Conservation (phyloP, 768 basidiomycete species). For the Tricholoma flavovirens region DNA sequence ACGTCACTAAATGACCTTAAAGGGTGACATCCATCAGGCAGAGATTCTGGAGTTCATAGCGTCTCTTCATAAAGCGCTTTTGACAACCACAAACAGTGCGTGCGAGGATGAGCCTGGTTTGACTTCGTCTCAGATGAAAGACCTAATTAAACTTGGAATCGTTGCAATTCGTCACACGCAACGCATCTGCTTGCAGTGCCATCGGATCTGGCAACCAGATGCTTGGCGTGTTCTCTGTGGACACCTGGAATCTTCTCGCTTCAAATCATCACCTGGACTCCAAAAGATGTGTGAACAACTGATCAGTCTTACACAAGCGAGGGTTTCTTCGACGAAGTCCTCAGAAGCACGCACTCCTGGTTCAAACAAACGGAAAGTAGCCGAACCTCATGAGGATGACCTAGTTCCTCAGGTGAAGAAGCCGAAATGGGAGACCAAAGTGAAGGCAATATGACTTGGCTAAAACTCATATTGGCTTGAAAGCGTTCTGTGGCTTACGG, state of each 20-base stretch:
- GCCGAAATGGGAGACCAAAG: slow-evolving; percentile 4
- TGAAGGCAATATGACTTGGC: not conserved
- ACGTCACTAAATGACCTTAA: slow-evolving; percentile 2
- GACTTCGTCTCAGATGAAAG: slow-evolving; percentile 66
- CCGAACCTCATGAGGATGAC: slow-evolving; percentile 19
- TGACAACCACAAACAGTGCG: slow-evolving; percentile 41
- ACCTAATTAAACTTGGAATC: slow-evolving; percentile 68
- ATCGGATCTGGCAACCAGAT: slow-evolving; percentile 52
- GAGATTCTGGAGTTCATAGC: slow-evolving; percentile 49
- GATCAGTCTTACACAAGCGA: slow-evolving; percentile 17
- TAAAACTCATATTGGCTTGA: not conserved
- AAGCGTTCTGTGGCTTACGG: not conserved
- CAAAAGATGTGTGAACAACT: slow-evolving; percentile 64
- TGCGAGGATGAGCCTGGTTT: slow-evolving; percentile 41
- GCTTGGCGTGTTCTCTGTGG: slow-evolving; percentile 48
- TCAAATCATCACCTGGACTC: slow-evolving; percentile 58
- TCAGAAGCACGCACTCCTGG: slow-evolving; percentile 10
- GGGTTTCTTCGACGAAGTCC: slow-evolving; percentile 15
- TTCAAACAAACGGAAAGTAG: slow-evolving; percentile 35
- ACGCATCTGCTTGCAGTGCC: slow-evolving; percentile 28
- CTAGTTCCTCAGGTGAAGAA: slow-evolving; percentile 14
- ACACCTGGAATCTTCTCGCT: slow-evolving; percentile 47
- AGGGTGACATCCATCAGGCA: slow-evolving; percentile 22
- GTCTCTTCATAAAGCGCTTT: slow-evolving; percentile 41
- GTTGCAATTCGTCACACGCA: slow-evolving; percentile 62